Percentiles rank a stretch among this genome's conserved stretches.
Conservation (phyloP, 805 yeast genomes). For the Lipomyces anomalus region DNA sequence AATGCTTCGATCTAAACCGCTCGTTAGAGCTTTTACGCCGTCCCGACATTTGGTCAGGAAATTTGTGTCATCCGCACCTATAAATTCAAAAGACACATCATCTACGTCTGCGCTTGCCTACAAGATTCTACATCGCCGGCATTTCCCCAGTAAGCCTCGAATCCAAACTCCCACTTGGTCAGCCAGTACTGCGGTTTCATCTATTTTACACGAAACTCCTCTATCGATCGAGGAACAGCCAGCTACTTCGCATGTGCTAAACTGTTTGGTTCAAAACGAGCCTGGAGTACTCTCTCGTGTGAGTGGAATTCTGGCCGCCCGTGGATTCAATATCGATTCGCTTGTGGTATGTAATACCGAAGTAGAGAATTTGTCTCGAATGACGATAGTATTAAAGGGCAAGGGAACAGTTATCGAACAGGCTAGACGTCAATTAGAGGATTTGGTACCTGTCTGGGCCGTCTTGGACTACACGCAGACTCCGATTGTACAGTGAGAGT, state of each 20-base stretch:
- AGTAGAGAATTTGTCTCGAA: conserved; percentile 88
- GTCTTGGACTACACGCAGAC: conserved; percentile 90
- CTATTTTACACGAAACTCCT: conserved; percentile 91
- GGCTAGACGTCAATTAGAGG: conserved; percentile 97
- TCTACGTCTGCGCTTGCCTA: conserved; percentile 94
- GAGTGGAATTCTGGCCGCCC: conserved; percentile 92
- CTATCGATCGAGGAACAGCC: conserved; percentile 50
- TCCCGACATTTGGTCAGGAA: no score
- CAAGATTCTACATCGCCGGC: conserved; percentile 81
- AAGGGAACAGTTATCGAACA: conserved; percentile 96
- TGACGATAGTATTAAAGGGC: conserved; percentile 93
- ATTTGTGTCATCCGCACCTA: no score
- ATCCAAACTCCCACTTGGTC: conserved; percentile 92
- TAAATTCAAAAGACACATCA: no score
- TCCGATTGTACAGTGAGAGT: conserved; percentile 84
- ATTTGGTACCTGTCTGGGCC: conserved; percentile 96
- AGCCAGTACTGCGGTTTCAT: conserved; percentile 93
- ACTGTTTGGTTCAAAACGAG: conserved; percentile 96
- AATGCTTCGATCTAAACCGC: no score
- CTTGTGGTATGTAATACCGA: conserved; percentile 95
- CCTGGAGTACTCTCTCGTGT: conserved; percentile 95
- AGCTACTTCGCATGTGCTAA: conserved; percentile 78
- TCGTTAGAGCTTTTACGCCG: no score
- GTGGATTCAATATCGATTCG: conserved; percentile 98
- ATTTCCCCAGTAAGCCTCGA: conserved; percentile 87